These are phyloP conservation scores for Globisporangium cylindrosporum DNA, from an alignment of 352 stramenopile genomes.

Conservation along the genomic window DNA sequence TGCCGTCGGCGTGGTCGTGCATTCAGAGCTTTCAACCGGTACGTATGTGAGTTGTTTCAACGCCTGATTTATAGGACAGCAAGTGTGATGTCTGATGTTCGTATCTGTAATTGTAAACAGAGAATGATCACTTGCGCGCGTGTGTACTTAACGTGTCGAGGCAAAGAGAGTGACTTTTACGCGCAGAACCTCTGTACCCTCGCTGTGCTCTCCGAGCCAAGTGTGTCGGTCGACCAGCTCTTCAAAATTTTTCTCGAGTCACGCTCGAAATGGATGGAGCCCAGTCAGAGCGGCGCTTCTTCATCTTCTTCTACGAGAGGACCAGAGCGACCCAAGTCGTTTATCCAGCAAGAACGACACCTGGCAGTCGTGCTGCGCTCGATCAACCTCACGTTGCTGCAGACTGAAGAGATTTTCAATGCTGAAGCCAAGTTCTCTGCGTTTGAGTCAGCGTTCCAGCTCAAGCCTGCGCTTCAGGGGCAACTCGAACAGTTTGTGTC, in stretches of 20 bases:
- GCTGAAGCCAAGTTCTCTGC: slow-evolving; percentile 14
- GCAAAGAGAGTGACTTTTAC: slow-evolving; percentile 59
- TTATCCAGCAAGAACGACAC: slow-evolving; percentile 26
- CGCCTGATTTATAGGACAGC: neutral
- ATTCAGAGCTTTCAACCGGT: slow-evolving; percentile 65
- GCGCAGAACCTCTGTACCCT: slow-evolving; percentile 59
- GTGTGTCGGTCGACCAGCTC: slow-evolving; percentile 29
- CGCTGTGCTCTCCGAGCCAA: slow-evolving; percentile 29
- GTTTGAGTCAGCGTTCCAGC: slow-evolving; percentile 26
- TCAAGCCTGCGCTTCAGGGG: slow-evolving; percentile 25
- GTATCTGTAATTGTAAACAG: slow-evolving; percentile 21
- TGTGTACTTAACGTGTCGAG: slow-evolving; percentile 49
- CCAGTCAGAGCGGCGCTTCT: slow-evolving; percentile 5
- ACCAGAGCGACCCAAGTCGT: slow-evolving; percentile 6
- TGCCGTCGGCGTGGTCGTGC: slow-evolving; percentile 62
- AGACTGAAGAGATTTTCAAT: slow-evolving; percentile 62
- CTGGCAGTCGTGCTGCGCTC: slow-evolving; percentile 63
- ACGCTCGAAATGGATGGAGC: slow-evolving; percentile 52
- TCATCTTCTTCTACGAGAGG: neutral
- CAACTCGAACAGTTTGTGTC: slow-evolving; percentile 29
- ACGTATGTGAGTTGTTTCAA: slow-evolving; percentile 4
- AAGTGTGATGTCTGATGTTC: neutral
- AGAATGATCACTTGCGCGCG: slow-evolving; percentile 46
- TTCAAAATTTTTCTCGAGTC: slow-evolving; percentile 47
- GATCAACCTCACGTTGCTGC: slow-evolving; percentile 47